phyloP scores from a whole-genome alignment of 352 stramenopile genomes.

The Phytophthora sojae region DNA sequence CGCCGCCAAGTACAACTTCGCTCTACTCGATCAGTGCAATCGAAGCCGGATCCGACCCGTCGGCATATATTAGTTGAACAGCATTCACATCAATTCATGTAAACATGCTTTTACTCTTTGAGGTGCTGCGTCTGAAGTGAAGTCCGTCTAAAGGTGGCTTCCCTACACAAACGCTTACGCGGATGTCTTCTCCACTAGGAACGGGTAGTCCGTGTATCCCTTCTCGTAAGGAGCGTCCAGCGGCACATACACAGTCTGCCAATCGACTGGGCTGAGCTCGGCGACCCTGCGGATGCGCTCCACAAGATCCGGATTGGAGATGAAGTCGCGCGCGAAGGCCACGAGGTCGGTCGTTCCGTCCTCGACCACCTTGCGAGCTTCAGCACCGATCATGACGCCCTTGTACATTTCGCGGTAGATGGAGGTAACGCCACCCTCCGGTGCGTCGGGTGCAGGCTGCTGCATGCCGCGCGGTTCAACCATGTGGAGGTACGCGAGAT shows the following conservation, averaged over 20 bases:
- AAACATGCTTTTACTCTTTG: not conserved
- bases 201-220: constrained; percentile 60
- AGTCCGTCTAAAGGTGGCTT: not conserved
- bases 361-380: constrained; percentile 44
- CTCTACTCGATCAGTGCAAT: constrained; percentile 26
- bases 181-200: constrained; percentile 21
- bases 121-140: not conserved
- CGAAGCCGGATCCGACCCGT: not conserved
- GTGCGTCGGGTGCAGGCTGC: constrained; percentile 32
- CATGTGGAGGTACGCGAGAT: constrained; percentile 62
- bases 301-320: constrained; percentile 71
- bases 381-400: constrained; percentile 51
- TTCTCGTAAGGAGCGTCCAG: constrained; percentile 27
- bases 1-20: constrained; percentile 41
- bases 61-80: constrained; percentile 14
- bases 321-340: constrained; percentile 67
- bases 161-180: not conserved
- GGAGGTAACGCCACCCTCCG: constrained; percentile 49
- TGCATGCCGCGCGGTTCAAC: constrained; percentile 54
- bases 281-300: constrained; percentile 45
- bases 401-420: constrained; percentile 61
- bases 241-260: constrained; percentile 41
- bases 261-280: constrained; percentile 44
- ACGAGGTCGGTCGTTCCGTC: constrained; percentile 54
- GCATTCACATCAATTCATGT: not conserved